These are phyloP conservation scores for Aspergillus tamarii DNA, from an alignment of 2,329 filamentous ascomycete species.

Conservation along the genomic window DNA sequence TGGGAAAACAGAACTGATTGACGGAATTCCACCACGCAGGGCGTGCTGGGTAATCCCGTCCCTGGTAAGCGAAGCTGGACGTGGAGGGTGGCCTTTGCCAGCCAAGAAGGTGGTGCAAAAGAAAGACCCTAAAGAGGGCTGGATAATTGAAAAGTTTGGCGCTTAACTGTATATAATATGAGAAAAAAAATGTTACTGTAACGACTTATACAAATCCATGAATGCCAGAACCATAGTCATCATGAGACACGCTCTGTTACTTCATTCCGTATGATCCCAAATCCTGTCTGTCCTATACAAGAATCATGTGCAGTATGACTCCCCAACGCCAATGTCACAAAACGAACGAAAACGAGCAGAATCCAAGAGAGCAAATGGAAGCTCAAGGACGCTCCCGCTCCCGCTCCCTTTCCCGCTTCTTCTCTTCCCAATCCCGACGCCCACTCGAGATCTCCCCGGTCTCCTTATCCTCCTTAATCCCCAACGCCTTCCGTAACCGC, in stretches of 20 bases:
- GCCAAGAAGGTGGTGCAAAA: conserved; percentile 82
- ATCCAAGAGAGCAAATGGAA: conserved; percentile 7
- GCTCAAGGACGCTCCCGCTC: conserved; percentile 24
- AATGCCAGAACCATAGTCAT: background rate
- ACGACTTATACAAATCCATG: conserved; percentile 9
- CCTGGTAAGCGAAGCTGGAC: conserved; percentile 69
- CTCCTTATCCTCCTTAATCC: conserved; percentile 85
- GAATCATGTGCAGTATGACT: background rate
- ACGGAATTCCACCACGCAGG: conserved; percentile 55
- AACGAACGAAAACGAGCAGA: background rate
- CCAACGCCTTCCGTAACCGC: conserved; percentile 79
- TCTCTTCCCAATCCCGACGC: conserved; percentile 14
- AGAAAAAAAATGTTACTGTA: conserved; percentile 9
- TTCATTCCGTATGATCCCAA: background rate
- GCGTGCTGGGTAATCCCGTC: conserved; percentile 85
- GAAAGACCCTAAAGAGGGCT: conserved; percentile 72
- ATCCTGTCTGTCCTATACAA: background rate
- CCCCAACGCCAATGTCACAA: conserved; percentile 7
- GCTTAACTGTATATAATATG: conserved; percentile 28
- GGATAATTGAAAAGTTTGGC: conserved; percentile 67
- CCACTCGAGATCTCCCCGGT: conserved; percentile 63
- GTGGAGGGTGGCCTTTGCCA: conserved; percentile 80
- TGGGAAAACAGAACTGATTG: conserved; percentile 69
- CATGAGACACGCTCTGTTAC: background rate
- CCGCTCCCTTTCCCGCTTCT: conserved; percentile 21